Evolutionary conservation across 371 early-diverging fungal genomes (phyloP).

Genomic region (Capillidium heterosporum): DNA sequence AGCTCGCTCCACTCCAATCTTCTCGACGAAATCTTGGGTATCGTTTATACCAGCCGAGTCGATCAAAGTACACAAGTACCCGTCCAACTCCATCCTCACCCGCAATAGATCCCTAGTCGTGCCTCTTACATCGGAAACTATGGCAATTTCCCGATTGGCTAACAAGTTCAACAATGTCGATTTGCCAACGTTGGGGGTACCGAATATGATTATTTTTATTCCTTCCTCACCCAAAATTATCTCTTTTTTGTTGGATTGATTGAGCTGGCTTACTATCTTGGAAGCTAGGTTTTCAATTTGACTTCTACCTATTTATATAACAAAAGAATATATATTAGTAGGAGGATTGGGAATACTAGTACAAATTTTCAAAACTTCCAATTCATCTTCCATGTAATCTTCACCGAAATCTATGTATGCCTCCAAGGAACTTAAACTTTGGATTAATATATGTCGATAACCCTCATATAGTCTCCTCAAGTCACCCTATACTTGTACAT

Average conservation of each 20-base stretch:
- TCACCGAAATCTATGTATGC: constrained; percentile 72
- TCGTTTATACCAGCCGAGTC: constrained; percentile 64
- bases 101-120: constrained; percentile 70
- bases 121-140: constrained; percentile 61
- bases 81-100: constrained; percentile 47
- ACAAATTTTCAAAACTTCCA: constrained; percentile 32
- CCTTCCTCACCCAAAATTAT: constrained; percentile 58
- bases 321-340: too few species aligned
- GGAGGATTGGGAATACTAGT: too few species aligned
- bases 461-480: constrained; percentile 33
- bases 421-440: constrained; percentile 44
- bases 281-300: constrained; percentile 12
- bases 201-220: constrained; percentile 49
- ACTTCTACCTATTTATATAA: background rate
- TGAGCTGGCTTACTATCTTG: constrained; percentile 22
- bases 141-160: constrained; percentile 51
- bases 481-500: constrained; percentile 26
- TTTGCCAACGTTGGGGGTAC: constrained; percentile 72
- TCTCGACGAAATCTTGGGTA: constrained; percentile 41
- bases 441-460: constrained; percentile 42
- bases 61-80: constrained; percentile 49
- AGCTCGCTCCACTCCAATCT: constrained; percentile 53
- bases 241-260: constrained; percentile 40
- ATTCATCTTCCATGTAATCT: constrained; percentile 63
- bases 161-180: constrained; percentile 52